Evolutionary conservation across 306 rosid genomes (phyloP).

Genomic region (Quillaja saponaria): DNA sequence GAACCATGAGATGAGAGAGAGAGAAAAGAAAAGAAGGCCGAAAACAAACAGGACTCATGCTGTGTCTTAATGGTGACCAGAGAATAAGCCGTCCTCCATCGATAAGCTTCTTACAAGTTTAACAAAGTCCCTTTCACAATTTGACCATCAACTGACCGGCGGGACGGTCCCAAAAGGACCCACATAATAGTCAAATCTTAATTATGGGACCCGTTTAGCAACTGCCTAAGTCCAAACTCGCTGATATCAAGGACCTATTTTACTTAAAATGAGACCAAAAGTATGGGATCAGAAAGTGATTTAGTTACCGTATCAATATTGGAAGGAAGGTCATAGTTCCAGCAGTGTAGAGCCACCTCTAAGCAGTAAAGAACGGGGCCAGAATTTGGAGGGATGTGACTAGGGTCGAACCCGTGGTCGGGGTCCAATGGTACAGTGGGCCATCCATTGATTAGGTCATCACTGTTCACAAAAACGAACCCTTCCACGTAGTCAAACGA

Average conservation of each 20-base stretch:
- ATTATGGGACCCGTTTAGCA: constrained; percentile 31
- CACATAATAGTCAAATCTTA: constrained; percentile 40
- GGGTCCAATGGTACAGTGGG: constrained; percentile 62
- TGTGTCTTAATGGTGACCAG: constrained; percentile 27
- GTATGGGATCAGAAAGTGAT: neutral
- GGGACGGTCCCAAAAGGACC: constrained; percentile 32
- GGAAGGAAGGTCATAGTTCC: constrained; percentile 42
- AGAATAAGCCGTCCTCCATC: constrained; percentile 25
- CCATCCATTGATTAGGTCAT: constrained; percentile 70
- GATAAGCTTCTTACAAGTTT: constrained; percentile 45
- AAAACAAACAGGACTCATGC: constrained; percentile 12
- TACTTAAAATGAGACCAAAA: too few relatives aligned
- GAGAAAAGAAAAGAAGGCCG: neutral
- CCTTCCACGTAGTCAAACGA: constrained; percentile 97
- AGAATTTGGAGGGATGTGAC: constrained; percentile 41
- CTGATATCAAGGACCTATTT: constrained; percentile 11
- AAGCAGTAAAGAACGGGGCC: constrained; percentile 86
- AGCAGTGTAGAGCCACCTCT: constrained; percentile 75
- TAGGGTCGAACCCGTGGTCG: constrained; percentile 50
- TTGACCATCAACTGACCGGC: constrained; percentile 60
- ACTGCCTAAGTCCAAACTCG: constrained; percentile 53
- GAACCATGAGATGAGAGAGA: too few relatives aligned
- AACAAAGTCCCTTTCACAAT: too few relatives aligned
- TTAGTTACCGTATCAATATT: constrained; percentile 64
- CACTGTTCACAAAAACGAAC: constrained; percentile 70